phyloP scores from a whole-genome alignment of 345 rosid genomes.

The Ailanthus altissimus region DNA sequence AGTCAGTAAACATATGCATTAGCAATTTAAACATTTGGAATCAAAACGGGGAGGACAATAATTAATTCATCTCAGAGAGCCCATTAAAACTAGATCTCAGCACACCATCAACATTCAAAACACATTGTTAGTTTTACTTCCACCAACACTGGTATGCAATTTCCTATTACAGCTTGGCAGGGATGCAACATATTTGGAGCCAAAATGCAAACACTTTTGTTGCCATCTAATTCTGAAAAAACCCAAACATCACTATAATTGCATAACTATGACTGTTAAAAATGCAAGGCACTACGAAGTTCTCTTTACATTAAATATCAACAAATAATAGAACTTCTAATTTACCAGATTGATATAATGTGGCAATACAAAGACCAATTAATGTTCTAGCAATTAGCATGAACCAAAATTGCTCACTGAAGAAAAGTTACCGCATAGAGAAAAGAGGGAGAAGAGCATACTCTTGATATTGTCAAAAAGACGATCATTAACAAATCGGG shows the following conservation, averaged over 20 bases:
- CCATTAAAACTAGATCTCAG: background rate
- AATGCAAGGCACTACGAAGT: background rate
- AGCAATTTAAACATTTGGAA: slow-evolving; percentile 30
- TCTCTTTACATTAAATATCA: background rate
- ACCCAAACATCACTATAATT: slow-evolving; percentile 5
- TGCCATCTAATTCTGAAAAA: slow-evolving; percentile 1
- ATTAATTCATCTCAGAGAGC: background rate
- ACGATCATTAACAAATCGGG: slow-evolving; percentile 72
- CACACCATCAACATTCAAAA: background rate
- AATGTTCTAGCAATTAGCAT: slow-evolving; percentile 1
- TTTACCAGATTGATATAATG: background rate
- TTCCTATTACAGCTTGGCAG: background rate
- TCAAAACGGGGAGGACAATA: background rate
- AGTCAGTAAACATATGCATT: slow-evolving; percentile 43
- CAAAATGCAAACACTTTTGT: background rate
- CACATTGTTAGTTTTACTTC: background rate
- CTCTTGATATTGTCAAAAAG: slow-evolving; percentile 71
- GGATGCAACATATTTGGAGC: background rate
- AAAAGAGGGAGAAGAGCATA: slow-evolving; percentile 36
- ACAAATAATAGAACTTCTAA: background rate
- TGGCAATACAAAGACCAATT: background rate
- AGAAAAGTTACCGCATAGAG: slow-evolving; percentile 4
- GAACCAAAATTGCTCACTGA: background rate
- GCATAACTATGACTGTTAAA: background rate
- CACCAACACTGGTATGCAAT: background rate